Percentiles rank a stretch among this genome's conserved stretches.
Evolutionary conservation across 2,329 filamentous ascomycete species (phyloP).

Genomic region (Colletotrichum cuscutae): DNA sequence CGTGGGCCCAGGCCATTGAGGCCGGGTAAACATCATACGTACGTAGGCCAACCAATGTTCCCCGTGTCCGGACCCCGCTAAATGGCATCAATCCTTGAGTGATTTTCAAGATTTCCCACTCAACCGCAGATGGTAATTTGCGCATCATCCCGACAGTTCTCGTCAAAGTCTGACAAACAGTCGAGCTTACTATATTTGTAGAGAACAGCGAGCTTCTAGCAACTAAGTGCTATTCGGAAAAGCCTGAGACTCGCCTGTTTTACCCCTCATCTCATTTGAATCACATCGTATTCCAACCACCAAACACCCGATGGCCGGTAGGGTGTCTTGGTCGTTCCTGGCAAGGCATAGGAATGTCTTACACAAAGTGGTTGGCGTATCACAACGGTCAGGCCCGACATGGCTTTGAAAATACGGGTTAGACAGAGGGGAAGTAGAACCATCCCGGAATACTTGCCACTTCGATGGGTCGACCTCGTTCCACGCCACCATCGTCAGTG

Average conservation of each 20-base stretch:
- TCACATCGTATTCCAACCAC: slow-evolving; percentile 6
- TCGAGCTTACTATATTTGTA: background rate
- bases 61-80: background rate
- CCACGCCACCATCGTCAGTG: background rate
- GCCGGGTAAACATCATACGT: background rate
- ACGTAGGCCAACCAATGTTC: background rate
- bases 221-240: background rate
- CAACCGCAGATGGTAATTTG: background rate
- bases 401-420: background rate
- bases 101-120: background rate
- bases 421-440: background rate
- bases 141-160: background rate
- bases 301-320: background rate
- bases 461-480: background rate
- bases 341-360: slow-evolving; percentile 1
- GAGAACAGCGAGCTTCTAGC: background rate
- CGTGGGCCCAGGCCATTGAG: background rate
- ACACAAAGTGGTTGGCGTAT: background rate
- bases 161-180: background rate
- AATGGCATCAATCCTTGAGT: background rate
- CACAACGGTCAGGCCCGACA: background rate
- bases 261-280: slow-evolving; percentile 14
- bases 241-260: background rate
- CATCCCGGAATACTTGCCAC: no score
- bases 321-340: slow-evolving; percentile 15